Evolutionary conservation across 805 yeast species (phyloP).

Genomic region (Metschnikowia bowlesiae): DNA sequence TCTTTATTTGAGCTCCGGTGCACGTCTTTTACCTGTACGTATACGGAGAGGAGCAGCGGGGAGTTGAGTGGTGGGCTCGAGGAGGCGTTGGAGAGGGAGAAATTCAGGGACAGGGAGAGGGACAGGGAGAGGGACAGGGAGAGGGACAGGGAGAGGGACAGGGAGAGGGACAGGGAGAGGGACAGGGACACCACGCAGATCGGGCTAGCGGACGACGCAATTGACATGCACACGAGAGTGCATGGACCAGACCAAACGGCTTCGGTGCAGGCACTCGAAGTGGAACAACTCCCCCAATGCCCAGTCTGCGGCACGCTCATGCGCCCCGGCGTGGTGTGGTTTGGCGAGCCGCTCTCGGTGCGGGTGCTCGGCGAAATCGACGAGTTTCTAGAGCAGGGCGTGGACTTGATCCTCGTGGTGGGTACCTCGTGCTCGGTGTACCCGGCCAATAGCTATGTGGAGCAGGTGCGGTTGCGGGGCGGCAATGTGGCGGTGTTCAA

Average conservation of each 20-base stretch:
- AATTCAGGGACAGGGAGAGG: slow-evolving; percentile 11
- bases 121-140: slow-evolving; percentile 10
- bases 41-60: slow-evolving; percentile 31
- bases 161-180: neutral
- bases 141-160: neutral
- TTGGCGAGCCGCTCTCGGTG: slow-evolving; percentile 82
- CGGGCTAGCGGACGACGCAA: no score
- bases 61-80: neutral
- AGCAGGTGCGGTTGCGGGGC: slow-evolving; percentile 64
- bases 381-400: slow-evolving; percentile 54
- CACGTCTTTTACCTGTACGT: slow-evolving; percentile 71
- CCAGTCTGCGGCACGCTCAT: slow-evolving; percentile 63
- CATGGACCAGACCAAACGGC: neutral
- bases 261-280: slow-evolving; percentile 4
- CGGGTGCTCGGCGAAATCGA: slow-evolving; percentile 62
- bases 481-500: slow-evolving; percentile 85
- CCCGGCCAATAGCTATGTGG: slow-evolving; percentile 92
- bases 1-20: slow-evolving; percentile 69
- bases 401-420: slow-evolving; percentile 74
- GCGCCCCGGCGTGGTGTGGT: slow-evolving; percentile 93
- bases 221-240: no score
- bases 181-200: neutral
- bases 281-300: slow-evolving; percentile 63
- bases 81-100: slow-evolving; percentile 27
- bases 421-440: slow-evolving; percentile 85